Percentiles rank a stretch among this genome's conserved stretches.
Conservation (phyloP, 2,329 filamentous ascomycete genomes). For the Curvularia lunata region DNA sequence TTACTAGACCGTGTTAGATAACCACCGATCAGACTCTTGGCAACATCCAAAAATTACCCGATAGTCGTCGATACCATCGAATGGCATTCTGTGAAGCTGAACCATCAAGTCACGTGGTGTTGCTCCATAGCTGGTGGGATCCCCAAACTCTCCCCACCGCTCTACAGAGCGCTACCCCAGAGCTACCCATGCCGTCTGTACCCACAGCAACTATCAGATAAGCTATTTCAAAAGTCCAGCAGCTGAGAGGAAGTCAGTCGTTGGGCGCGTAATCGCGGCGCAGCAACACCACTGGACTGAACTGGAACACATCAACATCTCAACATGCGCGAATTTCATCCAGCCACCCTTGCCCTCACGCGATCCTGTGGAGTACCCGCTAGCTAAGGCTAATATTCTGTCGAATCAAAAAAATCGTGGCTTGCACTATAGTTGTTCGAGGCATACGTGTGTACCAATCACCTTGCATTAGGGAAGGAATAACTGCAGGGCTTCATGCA, state of each 20-base stretch:
- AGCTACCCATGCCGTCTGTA: too few species aligned
- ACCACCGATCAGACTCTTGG: too few species aligned
- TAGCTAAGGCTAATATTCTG: neutral
- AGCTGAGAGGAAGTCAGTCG: conserved; percentile 9
- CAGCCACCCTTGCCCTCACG: neutral
- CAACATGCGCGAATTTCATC: conserved; percentile 9
- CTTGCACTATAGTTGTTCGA: neutral
- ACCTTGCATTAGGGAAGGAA: neutral
- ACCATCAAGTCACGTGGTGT: too few species aligned
- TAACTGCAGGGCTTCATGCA: neutral
- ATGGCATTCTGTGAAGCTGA: too few species aligned
- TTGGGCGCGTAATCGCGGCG: conserved; percentile 3
- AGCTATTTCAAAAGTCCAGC: too few species aligned
- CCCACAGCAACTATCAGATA: too few species aligned
- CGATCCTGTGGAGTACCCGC: neutral
- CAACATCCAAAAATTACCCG: too few species aligned
- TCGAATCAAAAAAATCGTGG: neutral
- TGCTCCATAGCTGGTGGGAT: too few species aligned
- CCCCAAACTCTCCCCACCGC: too few species aligned
- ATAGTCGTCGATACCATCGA: too few species aligned
- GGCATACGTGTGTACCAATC: neutral
- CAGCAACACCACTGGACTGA: conserved; percentile 2
- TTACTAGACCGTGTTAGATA: too few species aligned
- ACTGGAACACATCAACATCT: conserved; percentile 6
- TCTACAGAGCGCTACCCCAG: too few species aligned